These are phyloP conservation scores for Panicum virgatum DNA, from an alignment of 202 grass and related monocot species.

Conservation along the genomic window DNA sequence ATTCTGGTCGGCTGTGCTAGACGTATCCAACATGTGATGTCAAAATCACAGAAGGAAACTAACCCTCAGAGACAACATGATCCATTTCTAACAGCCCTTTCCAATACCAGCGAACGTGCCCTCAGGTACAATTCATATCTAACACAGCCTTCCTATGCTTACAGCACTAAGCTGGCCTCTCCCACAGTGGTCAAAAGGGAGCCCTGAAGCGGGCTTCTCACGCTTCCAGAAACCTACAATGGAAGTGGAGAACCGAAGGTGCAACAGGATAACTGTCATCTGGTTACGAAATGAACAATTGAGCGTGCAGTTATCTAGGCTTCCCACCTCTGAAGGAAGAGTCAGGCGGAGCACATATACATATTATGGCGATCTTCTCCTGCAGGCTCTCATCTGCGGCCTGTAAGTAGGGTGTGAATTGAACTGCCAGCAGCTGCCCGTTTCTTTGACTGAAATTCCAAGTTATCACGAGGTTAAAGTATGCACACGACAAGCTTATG, in stretches of 20 bases:
- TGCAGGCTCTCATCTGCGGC: conserved; percentile 46
- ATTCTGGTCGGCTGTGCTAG: neutral
- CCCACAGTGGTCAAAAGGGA: neutral
- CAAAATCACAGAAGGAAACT: neutral
- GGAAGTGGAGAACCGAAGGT: neutral
- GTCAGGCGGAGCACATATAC: neutral
- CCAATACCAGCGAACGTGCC: neutral
- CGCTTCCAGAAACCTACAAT: conserved; percentile 5
- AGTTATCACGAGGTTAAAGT: conserved; percentile 5
- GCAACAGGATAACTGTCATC: neutral
- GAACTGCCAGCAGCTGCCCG: conserved; percentile 65
- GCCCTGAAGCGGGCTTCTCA: neutral
- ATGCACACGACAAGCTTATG: neutral
- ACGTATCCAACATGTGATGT: neutral
- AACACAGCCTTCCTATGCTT: conserved; percentile 3
- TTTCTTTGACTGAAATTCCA: conserved; percentile 71
- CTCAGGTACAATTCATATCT: neutral
- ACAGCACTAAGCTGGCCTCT: neutral
- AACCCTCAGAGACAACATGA: neutral
- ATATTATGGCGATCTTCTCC: neutral
- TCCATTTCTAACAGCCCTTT: neutral
- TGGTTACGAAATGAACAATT: neutral
- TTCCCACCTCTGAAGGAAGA: neutral
- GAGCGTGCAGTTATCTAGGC: neutral
- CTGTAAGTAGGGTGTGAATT: conserved; percentile 66